Conservation (phyloP, 768 basidiomycete genomes). For the Tulasnella calospora region DNA sequence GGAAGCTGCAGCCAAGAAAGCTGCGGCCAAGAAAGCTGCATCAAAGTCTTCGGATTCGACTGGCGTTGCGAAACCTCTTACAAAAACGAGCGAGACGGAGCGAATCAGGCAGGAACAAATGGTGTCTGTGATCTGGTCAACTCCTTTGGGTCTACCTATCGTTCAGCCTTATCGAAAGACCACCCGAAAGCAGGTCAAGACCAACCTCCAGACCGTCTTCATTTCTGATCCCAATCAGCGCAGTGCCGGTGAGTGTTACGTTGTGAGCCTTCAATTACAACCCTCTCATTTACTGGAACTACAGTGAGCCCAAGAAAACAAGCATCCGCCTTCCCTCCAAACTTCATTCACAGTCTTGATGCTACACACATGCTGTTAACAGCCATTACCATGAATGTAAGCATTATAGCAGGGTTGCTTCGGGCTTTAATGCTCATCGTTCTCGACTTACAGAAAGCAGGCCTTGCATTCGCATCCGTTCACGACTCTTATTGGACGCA, state of each 20-base stretch:
- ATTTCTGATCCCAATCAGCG: conserved; percentile 81
- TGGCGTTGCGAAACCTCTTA: not conserved
- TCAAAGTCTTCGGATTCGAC: not conserved
- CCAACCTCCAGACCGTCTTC: conserved; percentile 77
- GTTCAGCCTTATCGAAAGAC: conserved; percentile 92
- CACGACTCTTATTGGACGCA: conserved; percentile 99
- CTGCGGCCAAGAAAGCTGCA: not conserved
- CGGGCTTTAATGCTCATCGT: not conserved
- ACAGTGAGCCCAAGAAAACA: conserved; percentile 79
- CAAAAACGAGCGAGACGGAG: not conserved
- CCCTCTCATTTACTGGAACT: conserved; percentile 5
- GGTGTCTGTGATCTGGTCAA: conserved; percentile 95
- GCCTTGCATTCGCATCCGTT: conserved; percentile 85
- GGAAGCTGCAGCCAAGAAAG: conserved; percentile 30
- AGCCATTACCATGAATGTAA: conserved; percentile 78
- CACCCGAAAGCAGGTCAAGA: conserved; percentile 69
- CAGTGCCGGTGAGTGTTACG: conserved; percentile 50
- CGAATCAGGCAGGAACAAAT: conserved; percentile 68
- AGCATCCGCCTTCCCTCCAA: conserved; percentile 95
- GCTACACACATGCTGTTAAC: conserved; percentile 99
- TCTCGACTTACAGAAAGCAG: conserved; percentile 49
- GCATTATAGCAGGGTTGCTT: conserved; percentile 31
- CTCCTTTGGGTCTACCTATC: conserved; percentile 89
- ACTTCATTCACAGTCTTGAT: conserved; percentile 96
- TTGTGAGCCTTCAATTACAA: conserved; percentile 1